Evolutionary conservation across 2,329 filamentous ascomycete species (phyloP).

Genomic region (Metarhizium brunneum): DNA sequence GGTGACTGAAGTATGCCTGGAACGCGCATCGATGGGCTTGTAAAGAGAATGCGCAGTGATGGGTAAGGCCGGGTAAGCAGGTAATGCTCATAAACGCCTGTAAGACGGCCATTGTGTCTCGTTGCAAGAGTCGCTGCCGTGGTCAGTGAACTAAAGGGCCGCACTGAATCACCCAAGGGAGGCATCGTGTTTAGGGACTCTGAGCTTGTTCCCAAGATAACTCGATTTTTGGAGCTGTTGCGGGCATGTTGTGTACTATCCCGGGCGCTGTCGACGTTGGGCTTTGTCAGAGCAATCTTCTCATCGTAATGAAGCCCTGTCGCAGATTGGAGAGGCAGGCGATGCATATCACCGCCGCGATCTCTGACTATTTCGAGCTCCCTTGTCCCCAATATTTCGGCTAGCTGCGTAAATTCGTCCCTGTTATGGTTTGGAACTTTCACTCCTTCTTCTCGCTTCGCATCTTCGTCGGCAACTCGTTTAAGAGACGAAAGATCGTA

Average conservation of each 20-base stretch:
- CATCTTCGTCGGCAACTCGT: slow-evolving; percentile 24
- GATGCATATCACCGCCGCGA: slow-evolving; percentile 55
- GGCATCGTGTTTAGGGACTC: slow-evolving; percentile 1
- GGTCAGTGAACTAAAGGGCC: not conserved
- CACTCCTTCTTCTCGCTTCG: slow-evolving; percentile 1
- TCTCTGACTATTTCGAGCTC: slow-evolving; percentile 56
- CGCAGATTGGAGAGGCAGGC: slow-evolving; percentile 15
- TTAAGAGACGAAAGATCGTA: slow-evolving; percentile 55
- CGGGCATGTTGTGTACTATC: slow-evolving; percentile 1
- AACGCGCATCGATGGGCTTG: slow-evolving; percentile 56
- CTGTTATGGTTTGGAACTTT: slow-evolving; percentile 22
- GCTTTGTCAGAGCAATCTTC: slow-evolving; percentile 2
- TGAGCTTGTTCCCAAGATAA: slow-evolving; percentile 8
- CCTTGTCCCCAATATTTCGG: slow-evolving; percentile 57
- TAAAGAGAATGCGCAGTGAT: slow-evolving; percentile 58
- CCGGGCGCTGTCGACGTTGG: not conserved
- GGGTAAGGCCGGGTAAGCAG: slow-evolving; percentile 58
- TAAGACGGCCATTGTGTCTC: slow-evolving; percentile 16
- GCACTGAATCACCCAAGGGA: not conserved
- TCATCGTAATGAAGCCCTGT: not conserved
- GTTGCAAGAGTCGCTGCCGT: slow-evolving; percentile 3
- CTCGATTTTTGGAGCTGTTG: slow-evolving; percentile 6
- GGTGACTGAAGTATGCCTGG: slow-evolving; percentile 57
- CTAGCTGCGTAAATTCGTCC: slow-evolving; percentile 56
- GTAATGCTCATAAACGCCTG: slow-evolving; percentile 41